Evolutionary conservation across 371 early-diverging fungal species (phyloP).

Genomic region (Lichtheimia ornata): DNA sequence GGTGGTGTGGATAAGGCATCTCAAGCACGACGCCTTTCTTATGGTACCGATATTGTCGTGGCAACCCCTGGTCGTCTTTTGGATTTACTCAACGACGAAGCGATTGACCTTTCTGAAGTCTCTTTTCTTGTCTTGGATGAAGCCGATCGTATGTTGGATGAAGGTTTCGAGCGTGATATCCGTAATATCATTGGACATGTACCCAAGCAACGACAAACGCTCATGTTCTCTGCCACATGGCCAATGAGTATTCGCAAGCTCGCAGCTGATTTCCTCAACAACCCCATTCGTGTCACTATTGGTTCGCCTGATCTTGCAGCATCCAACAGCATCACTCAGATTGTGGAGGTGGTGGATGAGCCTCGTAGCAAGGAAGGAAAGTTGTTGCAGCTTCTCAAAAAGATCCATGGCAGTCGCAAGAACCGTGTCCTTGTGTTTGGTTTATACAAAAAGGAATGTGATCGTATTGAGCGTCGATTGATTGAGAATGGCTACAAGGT

Average conservation of each 20-base stretch:
- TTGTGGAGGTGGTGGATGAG: constrained; percentile 86
- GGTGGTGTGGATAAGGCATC: constrained; percentile 75
- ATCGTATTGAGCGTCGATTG: constrained; percentile 74
- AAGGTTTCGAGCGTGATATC: constrained; percentile 92
- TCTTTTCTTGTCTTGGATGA: constrained; percentile 92
- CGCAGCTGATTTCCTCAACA: constrained; percentile 79
- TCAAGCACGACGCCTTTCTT: constrained; percentile 58
- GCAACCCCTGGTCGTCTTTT: constrained; percentile 96
- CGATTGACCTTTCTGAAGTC: constrained; percentile 68
- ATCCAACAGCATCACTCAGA: constrained; percentile 90
- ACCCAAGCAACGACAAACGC: constrained; percentile 72
- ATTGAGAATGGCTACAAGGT: constrained; percentile 80
- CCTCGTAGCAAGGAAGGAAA: constrained; percentile 79
- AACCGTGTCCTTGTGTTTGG: constrained; percentile 91
- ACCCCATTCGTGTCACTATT: constrained; percentile 91
- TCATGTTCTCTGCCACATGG: constrained; percentile 88
- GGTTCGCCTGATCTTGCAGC: constrained; percentile 93
- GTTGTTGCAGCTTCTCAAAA: constrained; percentile 77
- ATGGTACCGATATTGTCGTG: constrained; percentile 83
- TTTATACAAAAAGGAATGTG: constrained; percentile 94
- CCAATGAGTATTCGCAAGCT: constrained; percentile 81
- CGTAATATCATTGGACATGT: constrained; percentile 71
- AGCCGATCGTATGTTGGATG: constrained; percentile 95
- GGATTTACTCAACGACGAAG: constrained; percentile 85
- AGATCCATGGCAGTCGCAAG: constrained; percentile 77